These are phyloP conservation scores for Emmonsiellopsis sp. DNA, from an alignment of 2,329 filamentous ascomycete species.

Conservation along the genomic window DNA sequence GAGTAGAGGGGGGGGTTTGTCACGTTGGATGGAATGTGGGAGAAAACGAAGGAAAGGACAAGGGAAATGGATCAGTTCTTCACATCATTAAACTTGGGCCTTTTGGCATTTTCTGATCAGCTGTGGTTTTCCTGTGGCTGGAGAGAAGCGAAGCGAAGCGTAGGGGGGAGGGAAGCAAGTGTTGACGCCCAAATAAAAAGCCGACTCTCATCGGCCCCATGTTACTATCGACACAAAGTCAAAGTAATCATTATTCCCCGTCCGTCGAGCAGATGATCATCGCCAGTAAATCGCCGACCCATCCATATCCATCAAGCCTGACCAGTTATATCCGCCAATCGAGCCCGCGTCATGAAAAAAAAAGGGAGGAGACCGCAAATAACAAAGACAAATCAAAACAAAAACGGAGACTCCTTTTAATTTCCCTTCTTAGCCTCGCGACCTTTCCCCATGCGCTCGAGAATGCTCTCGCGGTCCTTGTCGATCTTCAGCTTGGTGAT, in stretches of 20 bases:
- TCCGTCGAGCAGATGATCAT: too few species aligned
- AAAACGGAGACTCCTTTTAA: conserved; percentile 38
- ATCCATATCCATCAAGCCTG: too few species aligned
- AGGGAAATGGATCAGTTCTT: not conserved
- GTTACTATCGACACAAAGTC: not conserved
- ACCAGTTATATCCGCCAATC: too few species aligned
- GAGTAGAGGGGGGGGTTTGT: not conserved
- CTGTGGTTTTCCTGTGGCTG: not conserved
- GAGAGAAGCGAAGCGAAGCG: too few species aligned
- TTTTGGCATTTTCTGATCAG: not conserved
- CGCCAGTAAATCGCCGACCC: too few species aligned
- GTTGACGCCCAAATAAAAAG: not conserved
- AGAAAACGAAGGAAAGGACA: conserved; percentile 10
- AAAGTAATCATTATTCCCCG: too few species aligned
- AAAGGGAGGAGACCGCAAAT: not conserved
- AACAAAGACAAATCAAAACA: conserved; percentile 1
- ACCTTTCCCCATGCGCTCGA: conserved; percentile 39
- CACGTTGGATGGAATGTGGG: conserved; percentile 15
- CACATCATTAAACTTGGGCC: conserved; percentile 2
- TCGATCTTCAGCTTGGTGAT: conserved; percentile 96
- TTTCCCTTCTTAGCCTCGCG: conserved; percentile 58
- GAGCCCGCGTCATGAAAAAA: not conserved
- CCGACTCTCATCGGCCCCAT: not conserved
- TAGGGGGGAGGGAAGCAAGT: not conserved
- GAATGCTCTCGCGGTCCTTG: conserved; percentile 43